Base-by-base conservation (phyloP, 805 yeast genomes). In the Vanderwaltozyma polyspora region DNA sequence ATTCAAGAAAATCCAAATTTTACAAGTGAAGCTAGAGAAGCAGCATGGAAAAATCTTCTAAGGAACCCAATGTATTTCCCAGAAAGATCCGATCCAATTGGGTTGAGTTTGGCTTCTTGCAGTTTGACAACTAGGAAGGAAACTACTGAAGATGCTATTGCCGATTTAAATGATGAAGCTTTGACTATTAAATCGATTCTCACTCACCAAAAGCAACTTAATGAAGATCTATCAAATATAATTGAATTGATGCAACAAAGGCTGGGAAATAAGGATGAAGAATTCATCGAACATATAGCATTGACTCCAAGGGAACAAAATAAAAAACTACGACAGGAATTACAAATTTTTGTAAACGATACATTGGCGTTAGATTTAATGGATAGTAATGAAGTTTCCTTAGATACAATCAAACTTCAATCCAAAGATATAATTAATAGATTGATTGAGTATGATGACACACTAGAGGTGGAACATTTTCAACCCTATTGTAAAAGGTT, bases 81-180 rank as follows among this genome's bases (percentile, higher is more conserved):
- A 6, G 59, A 51, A 26, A 45, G 55, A 35, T 47, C 60, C 0
- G 61, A 56, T 28, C 59, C 60, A 2, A 44, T 55, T 28, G 60
- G 61, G 1, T 29, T 50, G 9, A 43, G 48, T 31, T 32, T 53
- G 27, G 49, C 42, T 1, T 42, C 46, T 16, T 35, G 40, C 12
- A 42, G 46, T 21, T 29, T 45, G 13, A 23, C 35, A 6, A 28
- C 35, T 17, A 46, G 56, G 14, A 41, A 37, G 16, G 33, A 39
- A 13, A 38, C 47, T 6, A 40, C 51, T 2, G 44, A 25, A 28
- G 37, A 27, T 8, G 24, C 18, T 4, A 34, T 27, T 5, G 15
- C 19, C 1, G 13, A 21, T 6, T 34, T 29, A 28, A 28, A 30
- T 12, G 30, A 31, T 9, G 27, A 36, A 5, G 19, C 38, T 12